A percentile compares a stretch with the other conserved stretches of the same genome.
These are phyloP conservation scores for Ballota nigra DNA, from an alignment of 257 asterid species.

Conservation along the genomic window DNA sequence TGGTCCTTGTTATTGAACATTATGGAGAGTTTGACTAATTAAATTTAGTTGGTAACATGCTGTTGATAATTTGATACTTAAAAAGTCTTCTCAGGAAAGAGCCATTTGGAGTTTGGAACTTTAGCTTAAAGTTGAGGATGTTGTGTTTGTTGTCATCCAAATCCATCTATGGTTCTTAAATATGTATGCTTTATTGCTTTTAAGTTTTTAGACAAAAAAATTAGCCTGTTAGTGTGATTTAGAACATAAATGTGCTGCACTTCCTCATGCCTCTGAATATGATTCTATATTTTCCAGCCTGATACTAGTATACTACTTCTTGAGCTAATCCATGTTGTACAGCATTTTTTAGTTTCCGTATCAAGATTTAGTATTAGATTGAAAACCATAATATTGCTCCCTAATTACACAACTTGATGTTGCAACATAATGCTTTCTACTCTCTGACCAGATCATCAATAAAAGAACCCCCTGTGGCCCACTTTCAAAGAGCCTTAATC, in stretches of 20 bases:
- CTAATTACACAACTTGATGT: not conserved
- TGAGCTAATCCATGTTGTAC: not conserved
- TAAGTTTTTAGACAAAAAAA: not conserved
- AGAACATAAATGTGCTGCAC: slow-evolving; percentile 1
- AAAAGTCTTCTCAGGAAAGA: not conserved
- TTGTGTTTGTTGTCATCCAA: not conserved
- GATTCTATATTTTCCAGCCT: not conserved
- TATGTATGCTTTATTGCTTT: not conserved
- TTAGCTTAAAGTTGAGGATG: not conserved
- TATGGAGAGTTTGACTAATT: not conserved
- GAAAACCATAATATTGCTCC: not conserved
- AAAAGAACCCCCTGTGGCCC: not conserved
- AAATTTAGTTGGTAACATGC: not conserved
- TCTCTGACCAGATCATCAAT: not conserved
- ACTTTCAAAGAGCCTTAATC: not conserved
- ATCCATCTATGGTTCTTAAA: not conserved
- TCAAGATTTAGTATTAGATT: not conserved
- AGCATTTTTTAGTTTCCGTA: not conserved
- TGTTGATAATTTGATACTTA: not conserved
- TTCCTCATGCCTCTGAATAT: slow-evolving; percentile 9
- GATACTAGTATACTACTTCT: not conserved
- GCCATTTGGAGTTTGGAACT: not conserved
- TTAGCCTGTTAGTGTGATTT: not conserved
- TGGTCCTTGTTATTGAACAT: not conserved
- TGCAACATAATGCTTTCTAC: not conserved